Percentiles rank a stretch among this genome's conserved stretches.
phyloP scores from a whole-genome alignment of 495 filamentous ascomycete genomes.

The Viridothelium virens region DNA sequence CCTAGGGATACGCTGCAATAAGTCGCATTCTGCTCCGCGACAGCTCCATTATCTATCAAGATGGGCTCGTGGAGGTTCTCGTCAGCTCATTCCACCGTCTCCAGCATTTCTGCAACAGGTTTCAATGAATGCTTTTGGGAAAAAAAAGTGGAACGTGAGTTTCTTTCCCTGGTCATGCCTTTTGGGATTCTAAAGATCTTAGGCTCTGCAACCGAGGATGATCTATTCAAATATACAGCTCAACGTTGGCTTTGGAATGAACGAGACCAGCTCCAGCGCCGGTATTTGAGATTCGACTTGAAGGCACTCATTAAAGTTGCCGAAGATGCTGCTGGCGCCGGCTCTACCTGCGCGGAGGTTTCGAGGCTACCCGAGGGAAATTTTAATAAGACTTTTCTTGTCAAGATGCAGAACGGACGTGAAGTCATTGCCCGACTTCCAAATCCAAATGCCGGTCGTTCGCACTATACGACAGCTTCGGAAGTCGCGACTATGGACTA shows the following conservation, averaged over 20 bases:
- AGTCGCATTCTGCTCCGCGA: background rate
- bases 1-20: too few species aligned
- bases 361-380: slow-evolving; percentile 17
- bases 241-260: slow-evolving; percentile 19
- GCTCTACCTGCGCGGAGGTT: slow-evolving; percentile 12
- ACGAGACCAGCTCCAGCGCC: slow-evolving; percentile 15
- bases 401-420: slow-evolving; percentile 17
- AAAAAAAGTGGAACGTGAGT: background rate
- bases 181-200: background rate
- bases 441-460: slow-evolving; percentile 19
- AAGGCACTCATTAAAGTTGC: slow-evolving; percentile 16
- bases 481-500: slow-evolving; percentile 11
- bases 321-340: slow-evolving; percentile 16
- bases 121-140: background rate
- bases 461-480: slow-evolving; percentile 13
- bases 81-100: background rate
- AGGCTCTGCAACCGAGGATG: background rate
- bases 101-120: background rate
- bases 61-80: background rate
- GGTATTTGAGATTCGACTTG: slow-evolving; percentile 18
- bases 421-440: slow-evolving; percentile 19
- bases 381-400: slow-evolving; percentile 18
- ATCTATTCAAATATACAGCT: background rate
- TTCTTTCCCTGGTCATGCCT: background rate
- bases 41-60: background rate